Evolutionary conservation across 106 monocot species (phyloP), one percentile per base, ranked within the genome.

Genomic region (Dioscorea zingiberensis): DNA sequence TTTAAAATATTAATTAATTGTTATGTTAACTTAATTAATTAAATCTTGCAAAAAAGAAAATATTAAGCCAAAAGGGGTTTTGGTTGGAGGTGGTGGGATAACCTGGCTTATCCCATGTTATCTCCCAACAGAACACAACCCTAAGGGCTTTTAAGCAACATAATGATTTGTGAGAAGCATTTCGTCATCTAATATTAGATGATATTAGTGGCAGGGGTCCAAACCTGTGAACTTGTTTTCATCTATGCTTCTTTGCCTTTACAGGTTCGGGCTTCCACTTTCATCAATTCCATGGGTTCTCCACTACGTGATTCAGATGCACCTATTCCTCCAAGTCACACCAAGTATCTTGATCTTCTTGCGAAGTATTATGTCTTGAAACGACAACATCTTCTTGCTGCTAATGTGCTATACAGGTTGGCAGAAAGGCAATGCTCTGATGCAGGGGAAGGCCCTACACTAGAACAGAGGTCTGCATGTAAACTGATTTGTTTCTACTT

Each of bases 351-450:
- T 48, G 83, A 89, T 21, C 86, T 98, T 63, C 76, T 98, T 55
- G 89, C 98, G 17, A 81, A 62, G 59, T 98, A 84, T 68, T 93
- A 98, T 78, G 89, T 98, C 45, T 55, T 71, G 73, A 98, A 93
- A 64, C 72, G 82, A 19, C 86, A 98, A 27, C 98, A 98, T 68
- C 54, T 86, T 47, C 83, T 82, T 58, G 93, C 98, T 66, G 92
- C 89, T 57, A 79, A 87, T 74, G 74, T 89, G 54, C 73, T 98
- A 21, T 87, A 78, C 47, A 89, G 84, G 59, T 78, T 98, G 60
- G 89, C 98, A 54, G 98, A 98, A 80, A 87, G 84, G 59, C 89
- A 73, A n/a, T 74, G 86, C 48, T 26, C 54, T 63, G 80, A 78
- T 82, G 38, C 71, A 14, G 76, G 68, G 15, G 81, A 78, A 7